phyloP scores from a whole-genome alignment of 2,329 filamentous ascomycete genomes.

The Exophiala aquamarina region DNA sequence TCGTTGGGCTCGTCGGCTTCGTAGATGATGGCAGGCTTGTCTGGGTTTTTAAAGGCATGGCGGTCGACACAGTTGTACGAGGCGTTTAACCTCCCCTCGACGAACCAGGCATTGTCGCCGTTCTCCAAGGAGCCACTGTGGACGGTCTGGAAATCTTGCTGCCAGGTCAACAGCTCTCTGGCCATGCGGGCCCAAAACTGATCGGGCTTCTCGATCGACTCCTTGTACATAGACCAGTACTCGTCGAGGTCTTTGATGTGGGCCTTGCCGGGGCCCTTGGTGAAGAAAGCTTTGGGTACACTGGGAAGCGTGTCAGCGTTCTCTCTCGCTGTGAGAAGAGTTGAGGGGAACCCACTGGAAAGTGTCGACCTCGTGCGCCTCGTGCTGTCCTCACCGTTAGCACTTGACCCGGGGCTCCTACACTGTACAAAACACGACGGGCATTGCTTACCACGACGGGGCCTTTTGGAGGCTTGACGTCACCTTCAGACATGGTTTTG shows the following conservation, averaged over 20 bases:
- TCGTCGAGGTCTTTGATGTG: slow-evolving; percentile 61
- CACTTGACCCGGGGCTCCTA: not conserved
- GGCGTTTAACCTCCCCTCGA: slow-evolving; percentile 90
- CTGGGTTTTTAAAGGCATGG: slow-evolving; percentile 89
- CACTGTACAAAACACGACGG: not conserved
- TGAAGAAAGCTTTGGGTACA: slow-evolving; percentile 57
- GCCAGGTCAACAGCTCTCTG: slow-evolving; percentile 86
- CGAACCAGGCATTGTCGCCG: slow-evolving; percentile 91
- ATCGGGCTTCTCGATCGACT: slow-evolving; percentile 87
- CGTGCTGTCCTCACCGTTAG: slow-evolving; percentile 30
- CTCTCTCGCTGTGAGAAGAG: too few relatives aligned
- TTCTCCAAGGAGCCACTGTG: slow-evolving; percentile 71
- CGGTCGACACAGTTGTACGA: slow-evolving; percentile 97
- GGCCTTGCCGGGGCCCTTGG: slow-evolving; percentile 61
- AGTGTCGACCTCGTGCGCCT: slow-evolving; percentile 50
- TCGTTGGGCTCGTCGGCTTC: slow-evolving; percentile 89
- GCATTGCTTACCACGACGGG: slow-evolving; percentile 40
- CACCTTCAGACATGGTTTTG: slow-evolving; percentile 38
- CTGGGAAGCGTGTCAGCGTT: slow-evolving; percentile 21
- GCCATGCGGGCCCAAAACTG: slow-evolving; percentile 88
- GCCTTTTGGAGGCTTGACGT: slow-evolving; percentile 33
- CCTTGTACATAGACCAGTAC: slow-evolving; percentile 65
- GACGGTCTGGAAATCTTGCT: slow-evolving; percentile 88
- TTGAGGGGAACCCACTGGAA: slow-evolving; percentile 41
- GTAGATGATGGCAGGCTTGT: slow-evolving; percentile 96